Evolutionary conservation across 164 flowering plant species (phyloP).

Genomic region (Echeveria elegans): DNA sequence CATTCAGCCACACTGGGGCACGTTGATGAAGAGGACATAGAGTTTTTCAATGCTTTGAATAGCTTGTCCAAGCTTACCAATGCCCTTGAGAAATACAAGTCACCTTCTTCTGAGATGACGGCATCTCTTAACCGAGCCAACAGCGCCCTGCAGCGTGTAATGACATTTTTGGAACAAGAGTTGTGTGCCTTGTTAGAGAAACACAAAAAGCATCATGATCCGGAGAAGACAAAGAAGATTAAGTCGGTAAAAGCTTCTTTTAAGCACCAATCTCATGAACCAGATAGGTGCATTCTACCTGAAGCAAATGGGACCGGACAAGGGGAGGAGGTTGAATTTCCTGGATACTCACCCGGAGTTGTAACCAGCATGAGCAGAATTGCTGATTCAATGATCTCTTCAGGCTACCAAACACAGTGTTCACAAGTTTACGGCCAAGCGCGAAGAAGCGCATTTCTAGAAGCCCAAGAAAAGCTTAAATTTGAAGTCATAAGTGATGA

Average conservation of each 20-base stretch:
- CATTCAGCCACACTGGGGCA: neutral
- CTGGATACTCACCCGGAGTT: slow-evolving; percentile 30
- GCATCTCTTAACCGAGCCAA: slow-evolving; percentile 23
- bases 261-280: neutral
- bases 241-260: slow-evolving; percentile 3
- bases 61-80: slow-evolving; percentile 22
- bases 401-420: neutral
- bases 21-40: slow-evolving; percentile 18
- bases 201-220: neutral
- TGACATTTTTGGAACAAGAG: slow-evolving; percentile 58
- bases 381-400: neutral
- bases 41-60: slow-evolving; percentile 21
- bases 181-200: slow-evolving; percentile 45
- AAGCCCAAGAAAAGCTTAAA: neutral
- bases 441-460: neutral
- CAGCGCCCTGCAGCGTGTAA: slow-evolving; percentile 40
- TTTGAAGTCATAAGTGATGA: neutral
- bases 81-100: slow-evolving; percentile 10
- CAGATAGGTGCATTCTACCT: slow-evolving; percentile 13
- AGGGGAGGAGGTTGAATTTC: slow-evolving; percentile 18
- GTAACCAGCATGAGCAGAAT: slow-evolving; percentile 11
- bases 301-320: slow-evolving; percentile 12
- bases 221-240: neutral
- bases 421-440: neutral
- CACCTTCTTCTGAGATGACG: neutral